These are phyloP conservation scores for Neurospora africana DNA, from an alignment of 495 filamentous ascomycete species.

Conservation along the genomic window DNA sequence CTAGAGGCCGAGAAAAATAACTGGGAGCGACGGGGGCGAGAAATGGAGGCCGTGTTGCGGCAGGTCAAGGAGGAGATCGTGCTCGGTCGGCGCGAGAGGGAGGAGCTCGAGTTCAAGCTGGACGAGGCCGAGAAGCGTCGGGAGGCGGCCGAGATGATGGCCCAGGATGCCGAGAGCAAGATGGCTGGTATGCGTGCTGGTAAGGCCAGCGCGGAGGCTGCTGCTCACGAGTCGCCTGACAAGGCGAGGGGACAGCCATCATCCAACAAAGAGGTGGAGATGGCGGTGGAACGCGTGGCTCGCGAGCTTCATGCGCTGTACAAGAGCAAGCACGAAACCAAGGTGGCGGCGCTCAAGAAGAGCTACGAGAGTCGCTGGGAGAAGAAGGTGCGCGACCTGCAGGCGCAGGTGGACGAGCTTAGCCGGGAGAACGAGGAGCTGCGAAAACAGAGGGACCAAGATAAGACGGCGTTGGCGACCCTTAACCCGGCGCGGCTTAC, in stretches of 20 bases:
- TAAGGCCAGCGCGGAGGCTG: conserved; percentile 28
- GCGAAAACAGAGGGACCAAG: conserved; percentile 44
- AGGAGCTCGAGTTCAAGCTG: conserved; percentile 56
- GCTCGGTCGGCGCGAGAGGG: conserved; percentile 61
- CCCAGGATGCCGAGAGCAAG: conserved; percentile 62
- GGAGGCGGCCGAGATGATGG: conserved; percentile 53
- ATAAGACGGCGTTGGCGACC: conserved; percentile 26
- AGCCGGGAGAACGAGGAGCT: conserved; percentile 65
- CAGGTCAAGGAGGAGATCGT: conserved; percentile 75
- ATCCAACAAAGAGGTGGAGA: conserved; percentile 52
- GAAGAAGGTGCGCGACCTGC: conserved; percentile 67
- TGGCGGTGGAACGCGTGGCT: conserved; percentile 84
- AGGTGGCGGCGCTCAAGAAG: conserved; percentile 89
- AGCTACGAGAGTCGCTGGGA: conserved; percentile 86
- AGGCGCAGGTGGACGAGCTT: conserved; percentile 56
- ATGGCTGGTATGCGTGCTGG: conserved; percentile 54
- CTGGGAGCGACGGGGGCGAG: conserved; percentile 73
- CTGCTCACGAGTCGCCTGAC: conserved; percentile 5
- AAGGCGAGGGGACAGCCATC: background rate
- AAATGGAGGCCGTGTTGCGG: conserved; percentile 72
- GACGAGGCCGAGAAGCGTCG: conserved; percentile 66
- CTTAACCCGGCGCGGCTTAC: conserved; percentile 38
- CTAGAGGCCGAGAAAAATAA: conserved; percentile 66
- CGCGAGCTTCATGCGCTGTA: conserved; percentile 87
- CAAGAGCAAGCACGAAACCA: conserved; percentile 91